Percentiles rank a stretch among this genome's conserved stretches.
These are phyloP conservation scores for Sporisorium reilianum DNA, from an alignment of 1,284 basidiomycete species.

Conservation along the genomic window DNA sequence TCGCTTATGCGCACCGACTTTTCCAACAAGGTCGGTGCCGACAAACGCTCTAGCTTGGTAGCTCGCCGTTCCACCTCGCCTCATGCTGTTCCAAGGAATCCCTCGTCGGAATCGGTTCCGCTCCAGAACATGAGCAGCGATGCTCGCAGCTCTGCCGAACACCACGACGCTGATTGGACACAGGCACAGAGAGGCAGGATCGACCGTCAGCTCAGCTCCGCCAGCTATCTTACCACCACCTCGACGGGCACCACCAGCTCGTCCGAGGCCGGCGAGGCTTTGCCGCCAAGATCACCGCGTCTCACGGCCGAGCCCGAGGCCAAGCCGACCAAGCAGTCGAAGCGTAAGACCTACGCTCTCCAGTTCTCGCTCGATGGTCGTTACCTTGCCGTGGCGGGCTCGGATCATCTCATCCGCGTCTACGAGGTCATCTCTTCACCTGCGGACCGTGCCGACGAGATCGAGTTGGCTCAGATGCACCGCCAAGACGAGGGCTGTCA, in stretches of 20 bases:
- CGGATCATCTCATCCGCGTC: constrained; percentile 67
- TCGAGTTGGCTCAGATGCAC: constrained; percentile 21
- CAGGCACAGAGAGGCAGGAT: constrained; percentile 8
- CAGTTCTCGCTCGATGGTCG: constrained; percentile 68
- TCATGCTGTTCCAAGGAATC: constrained; percentile 6
- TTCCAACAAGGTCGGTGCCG: constrained; percentile 5
- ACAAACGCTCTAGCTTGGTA: constrained; percentile 18
- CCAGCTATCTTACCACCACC: constrained; percentile 17
- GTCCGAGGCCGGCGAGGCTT: constrained; percentile 5
- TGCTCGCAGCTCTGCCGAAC: constrained; percentile 9
- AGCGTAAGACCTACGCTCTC: constrained; percentile 65
- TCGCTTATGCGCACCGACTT: constrained; percentile 13
- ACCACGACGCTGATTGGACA: not conserved
- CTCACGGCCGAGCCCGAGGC: constrained; percentile 8
- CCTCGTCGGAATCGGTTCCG: not conserved
- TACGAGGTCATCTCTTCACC: constrained; percentile 50
- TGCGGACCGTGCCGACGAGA: constrained; percentile 40
- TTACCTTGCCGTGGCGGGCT: constrained; percentile 69
- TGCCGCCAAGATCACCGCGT: constrained; percentile 28
- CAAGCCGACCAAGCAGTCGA: constrained; percentile 24
- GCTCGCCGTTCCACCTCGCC: constrained; percentile 22
- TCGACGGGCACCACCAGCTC: constrained; percentile 15
- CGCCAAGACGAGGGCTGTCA: constrained; percentile 6
- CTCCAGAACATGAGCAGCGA: not conserved
- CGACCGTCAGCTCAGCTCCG: constrained; percentile 27